Base-by-base conservation (phyloP, 768 basidiomycete species). In the Agaricus blazei region DNA sequence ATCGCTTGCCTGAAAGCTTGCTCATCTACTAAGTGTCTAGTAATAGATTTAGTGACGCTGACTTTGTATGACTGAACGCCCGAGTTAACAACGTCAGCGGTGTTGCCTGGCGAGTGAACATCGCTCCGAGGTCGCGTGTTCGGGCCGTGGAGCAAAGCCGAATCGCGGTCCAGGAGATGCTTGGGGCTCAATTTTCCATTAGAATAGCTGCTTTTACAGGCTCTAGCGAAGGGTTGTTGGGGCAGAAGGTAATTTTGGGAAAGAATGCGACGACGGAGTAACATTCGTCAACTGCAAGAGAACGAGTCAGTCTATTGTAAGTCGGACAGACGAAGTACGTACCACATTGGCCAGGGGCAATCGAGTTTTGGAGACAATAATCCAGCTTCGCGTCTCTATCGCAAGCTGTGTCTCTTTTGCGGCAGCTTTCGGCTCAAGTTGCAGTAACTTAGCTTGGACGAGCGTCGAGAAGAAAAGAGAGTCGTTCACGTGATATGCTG, bases 231-330 rank as follows among this genome's bases (percentile, higher is more conserved):
- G 31, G 37, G 57, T 48, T 47, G 58, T 66, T 56, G 61, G 67
- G 71, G 53, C 64, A 11, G 66, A 62, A 72, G 65, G 69, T 74
- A 71, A 69, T 73, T 72, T 78, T 74, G 74, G 62, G 73, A 71
- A 64, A 79, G 68, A 70, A 77, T 70, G 72, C 72, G 78, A 72
- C 82, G 84, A 78, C 85, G 84, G 81, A 82, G 76, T 73, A 77
- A 85, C 85, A 87, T 87, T 84, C 80, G 83, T 87, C 77, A 87
- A 72, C 85, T 56, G 24, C 14, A 9, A 27, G 46, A 12, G n/a
- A 14, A 15, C 29, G 26, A 26, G 40, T 44, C 14, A 56, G 29
- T 31, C 9, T 14, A 19, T 14, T 23, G 31, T n/a, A 27, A 42
- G 12, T 48, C 12, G 11, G 11, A 19, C n/a, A 19, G 41, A 19